Conservation (phyloP, 78 protist species). For the Monosiga brevicollis region DNA sequence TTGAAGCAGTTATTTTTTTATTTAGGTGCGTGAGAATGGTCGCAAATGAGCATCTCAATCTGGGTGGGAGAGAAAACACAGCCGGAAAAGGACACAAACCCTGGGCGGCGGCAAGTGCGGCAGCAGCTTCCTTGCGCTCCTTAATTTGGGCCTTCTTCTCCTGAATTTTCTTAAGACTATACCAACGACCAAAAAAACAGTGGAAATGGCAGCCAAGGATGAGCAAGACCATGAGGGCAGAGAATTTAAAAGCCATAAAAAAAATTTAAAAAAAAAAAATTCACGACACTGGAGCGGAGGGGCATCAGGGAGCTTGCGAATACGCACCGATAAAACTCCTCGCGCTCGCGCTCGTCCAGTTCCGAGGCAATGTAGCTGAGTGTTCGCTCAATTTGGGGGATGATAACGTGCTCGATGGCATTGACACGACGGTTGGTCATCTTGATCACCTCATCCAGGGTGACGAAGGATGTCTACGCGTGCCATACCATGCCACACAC, state of each 20-base stretch:
- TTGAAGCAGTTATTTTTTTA: no score
- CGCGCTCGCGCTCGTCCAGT: conserved; percentile 93
- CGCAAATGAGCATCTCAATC: no score
- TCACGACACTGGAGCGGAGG: neutral
- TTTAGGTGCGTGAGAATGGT: no score
- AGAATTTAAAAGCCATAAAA: neutral
- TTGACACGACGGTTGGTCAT: conserved; percentile 98
- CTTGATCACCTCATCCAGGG: conserved; percentile 92
- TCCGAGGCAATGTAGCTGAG: conserved; percentile 80
- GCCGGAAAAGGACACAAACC: no score
- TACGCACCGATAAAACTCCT: conserved; percentile 72
- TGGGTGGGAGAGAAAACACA: no score
- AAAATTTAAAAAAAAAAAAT: no score
- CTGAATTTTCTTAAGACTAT: conserved; percentile 41
- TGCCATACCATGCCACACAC: no score
- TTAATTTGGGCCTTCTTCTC: conserved; percentile 34
- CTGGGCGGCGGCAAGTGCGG: neutral
- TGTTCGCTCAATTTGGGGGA: conserved; percentile 70
- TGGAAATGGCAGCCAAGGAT: neutral
- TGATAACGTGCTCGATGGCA: conserved; percentile 96
- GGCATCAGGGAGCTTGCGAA: no score
- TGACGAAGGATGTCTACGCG: conserved; percentile 77
- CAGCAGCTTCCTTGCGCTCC: neutral
- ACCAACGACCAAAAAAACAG: neutral
- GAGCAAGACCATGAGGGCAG: neutral